Evolutionary conservation across 23 red algal genomes (phyloP).

Genomic region (Gracilaria gracilis): DNA sequence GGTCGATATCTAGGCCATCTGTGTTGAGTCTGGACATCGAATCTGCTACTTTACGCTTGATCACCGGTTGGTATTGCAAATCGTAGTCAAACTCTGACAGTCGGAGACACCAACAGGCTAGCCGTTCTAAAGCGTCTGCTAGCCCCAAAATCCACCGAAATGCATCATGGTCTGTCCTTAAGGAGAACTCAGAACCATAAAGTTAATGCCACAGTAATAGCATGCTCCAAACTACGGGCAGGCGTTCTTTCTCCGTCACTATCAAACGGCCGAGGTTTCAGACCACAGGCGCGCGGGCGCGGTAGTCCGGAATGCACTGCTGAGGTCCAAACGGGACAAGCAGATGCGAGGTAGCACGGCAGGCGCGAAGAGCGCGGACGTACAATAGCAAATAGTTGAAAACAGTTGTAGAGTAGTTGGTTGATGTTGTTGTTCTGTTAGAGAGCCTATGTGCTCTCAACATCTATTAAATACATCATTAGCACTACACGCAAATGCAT

Average conservation of each 20-base stretch:
- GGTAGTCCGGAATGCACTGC: too few relatives aligned
- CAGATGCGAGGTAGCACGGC: too few relatives aligned
- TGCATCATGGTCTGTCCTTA: constrained; percentile 3
- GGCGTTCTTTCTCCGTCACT: background rate
- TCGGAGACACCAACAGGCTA: constrained; percentile 19
- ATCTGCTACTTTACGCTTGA: constrained; percentile 24
- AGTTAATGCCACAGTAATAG: background rate
- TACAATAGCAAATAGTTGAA: too few relatives aligned
- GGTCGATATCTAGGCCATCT: background rate
- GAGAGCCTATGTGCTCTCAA: too few relatives aligned
- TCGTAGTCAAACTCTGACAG: constrained; percentile 27
- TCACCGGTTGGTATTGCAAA: background rate
- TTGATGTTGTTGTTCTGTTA: too few relatives aligned
- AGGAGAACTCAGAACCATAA: background rate
- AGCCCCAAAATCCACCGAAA: constrained; percentile 22
- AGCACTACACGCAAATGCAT: too few relatives aligned
- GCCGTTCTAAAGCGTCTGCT: background rate
- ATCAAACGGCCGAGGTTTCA: too few relatives aligned
- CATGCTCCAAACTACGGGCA: constrained; percentile 15
- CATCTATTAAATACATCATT: too few relatives aligned
- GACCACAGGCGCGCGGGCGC: too few relatives aligned
- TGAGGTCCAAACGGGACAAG: too few relatives aligned
- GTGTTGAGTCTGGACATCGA: background rate
- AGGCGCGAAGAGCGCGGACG: too few relatives aligned
- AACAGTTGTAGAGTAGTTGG: too few relatives aligned